Percentiles rank a stretch among this genome's conserved stretches.
Evolutionary conservation across 2,329 filamentous ascomycete genomes (phyloP).

Genomic region (Zarea fungicola): DNA sequence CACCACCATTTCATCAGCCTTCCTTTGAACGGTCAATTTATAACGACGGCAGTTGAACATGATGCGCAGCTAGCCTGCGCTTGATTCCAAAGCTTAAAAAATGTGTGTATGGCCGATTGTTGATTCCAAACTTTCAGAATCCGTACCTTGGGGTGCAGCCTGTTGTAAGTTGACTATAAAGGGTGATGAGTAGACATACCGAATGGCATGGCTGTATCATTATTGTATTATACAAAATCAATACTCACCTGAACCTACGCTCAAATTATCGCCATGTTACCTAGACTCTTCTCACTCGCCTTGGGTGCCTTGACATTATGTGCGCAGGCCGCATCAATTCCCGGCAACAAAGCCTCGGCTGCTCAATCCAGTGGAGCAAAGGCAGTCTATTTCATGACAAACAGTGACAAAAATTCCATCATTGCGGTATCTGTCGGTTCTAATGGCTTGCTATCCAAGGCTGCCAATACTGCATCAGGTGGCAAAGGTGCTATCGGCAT

Average conservation of each 20-base stretch:
- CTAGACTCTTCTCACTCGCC: neutral
- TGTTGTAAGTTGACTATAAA: neutral
- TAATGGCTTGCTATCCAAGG: slow-evolving; percentile 42
- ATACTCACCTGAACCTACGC: neutral
- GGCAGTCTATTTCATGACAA: slow-evolving; percentile 53
- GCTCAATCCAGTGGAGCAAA: slow-evolving; percentile 23
- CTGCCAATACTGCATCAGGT: slow-evolving; percentile 39
- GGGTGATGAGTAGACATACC: neutral
- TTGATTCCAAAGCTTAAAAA: neutral
- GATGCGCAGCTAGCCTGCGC: neutral
- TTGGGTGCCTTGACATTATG: neutral
- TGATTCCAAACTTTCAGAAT: neutral
- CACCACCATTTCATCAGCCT: neutral
- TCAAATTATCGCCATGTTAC: neutral
- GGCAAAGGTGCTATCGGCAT: slow-evolving; percentile 41
- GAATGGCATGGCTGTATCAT: too few species aligned
- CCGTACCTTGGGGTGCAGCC: neutral
- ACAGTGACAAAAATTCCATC: slow-evolving; percentile 43
- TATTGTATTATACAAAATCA: neutral
- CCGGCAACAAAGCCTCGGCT: neutral
- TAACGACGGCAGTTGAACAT: neutral
- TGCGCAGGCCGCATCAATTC: neutral
- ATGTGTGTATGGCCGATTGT: neutral
- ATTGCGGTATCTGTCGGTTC: slow-evolving; percentile 42
- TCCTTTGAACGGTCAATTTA: neutral